Evolutionary conservation across 2,329 filamentous ascomycete species (phyloP), one percentile per base, ranked within the genome.

Genomic region (Fonsecaea pugnacius): DNA sequence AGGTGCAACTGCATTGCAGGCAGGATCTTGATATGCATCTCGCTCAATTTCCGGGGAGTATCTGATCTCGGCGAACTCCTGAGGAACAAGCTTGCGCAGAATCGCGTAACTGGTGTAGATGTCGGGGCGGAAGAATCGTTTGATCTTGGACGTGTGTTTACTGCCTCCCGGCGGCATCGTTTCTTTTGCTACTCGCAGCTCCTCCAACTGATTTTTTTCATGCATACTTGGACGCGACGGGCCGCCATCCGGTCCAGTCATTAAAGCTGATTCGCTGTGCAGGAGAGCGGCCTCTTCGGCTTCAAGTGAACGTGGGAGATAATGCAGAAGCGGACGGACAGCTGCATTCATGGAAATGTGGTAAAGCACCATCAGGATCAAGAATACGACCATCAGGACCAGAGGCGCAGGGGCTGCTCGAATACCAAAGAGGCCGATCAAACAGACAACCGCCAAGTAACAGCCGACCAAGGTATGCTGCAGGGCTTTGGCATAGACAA

Each of bases 401-500:
- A 94, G 76, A 0, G 91, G 91, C 1, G 82, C 79, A 33, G 83
- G 86, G 7, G 87, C 85, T 1, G 82, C 79, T 6, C 85, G 87
- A 57, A 94, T 86, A 58, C 85, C 89, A 71, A 97, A 93, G 2
- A 97, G 83, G 56, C 92, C 93, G 69, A 96, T 89, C 73, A 97
- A 82, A 76, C 91, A 95, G 33, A 94, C 78, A 69, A 95, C 88
- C 1, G 89, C 86, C 38, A 97, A 83, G 75, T 98, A 97, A 56
- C 96, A 81, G 24, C 94, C 93, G 0, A 89, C 88, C 32, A 94
- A 87, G 54, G 96, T 86, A 64, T 97, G 93, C 75, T 96, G 89
- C 58, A 98, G 81, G 1, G 91, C 93, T n/a, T 89, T 89, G 0
- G 91, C 89, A 74, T 96, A 97, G 70, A 91, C 88, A 14, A 94